phyloP scores from a whole-genome alignment of 2,329 filamentous ascomycete species.

The Albifimbria verrucaria region DNA sequence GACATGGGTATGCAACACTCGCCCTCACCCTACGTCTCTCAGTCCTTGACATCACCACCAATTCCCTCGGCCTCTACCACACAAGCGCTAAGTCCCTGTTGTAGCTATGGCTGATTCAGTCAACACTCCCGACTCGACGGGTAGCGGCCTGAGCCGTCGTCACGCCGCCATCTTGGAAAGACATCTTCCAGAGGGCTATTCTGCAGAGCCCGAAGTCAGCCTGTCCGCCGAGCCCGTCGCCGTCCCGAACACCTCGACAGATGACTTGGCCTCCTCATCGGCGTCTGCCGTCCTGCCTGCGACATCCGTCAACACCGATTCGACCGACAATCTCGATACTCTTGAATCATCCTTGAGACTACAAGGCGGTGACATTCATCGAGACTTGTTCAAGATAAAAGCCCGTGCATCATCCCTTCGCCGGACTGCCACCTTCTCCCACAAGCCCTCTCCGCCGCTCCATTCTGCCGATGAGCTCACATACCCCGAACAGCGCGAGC shows the following conservation, averaged over 20 bases:
- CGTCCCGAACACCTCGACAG: neutral
- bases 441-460: slow-evolving; percentile 35
- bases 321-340: slow-evolving; percentile 34
- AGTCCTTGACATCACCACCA: neutral
- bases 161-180: slow-evolving; percentile 34
- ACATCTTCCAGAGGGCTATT: slow-evolving; percentile 36
- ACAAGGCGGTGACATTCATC: slow-evolving; percentile 75
- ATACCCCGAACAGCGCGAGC: slow-evolving; percentile 38
- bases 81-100: neutral
- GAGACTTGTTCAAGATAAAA: slow-evolving; percentile 72
- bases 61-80: neutral
- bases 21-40: too few species aligned
- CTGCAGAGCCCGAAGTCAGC: slow-evolving; percentile 34
- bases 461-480: slow-evolving; percentile 25
- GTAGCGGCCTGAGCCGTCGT: slow-evolving; percentile 23
- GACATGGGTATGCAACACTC: too few species aligned
- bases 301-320: slow-evolving; percentile 13
- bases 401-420: slow-evolving; percentile 48
- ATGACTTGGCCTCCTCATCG: slow-evolving; percentile 11
- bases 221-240: slow-evolving; percentile 16
- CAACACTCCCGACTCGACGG: slow-evolving; percentile 20
- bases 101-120: slow-evolving; percentile 23
- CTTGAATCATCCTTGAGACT: slow-evolving; percentile 63
- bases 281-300: slow-evolving; percentile 10
- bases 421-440: slow-evolving; percentile 66